A percentile compares a stretch with the other conserved stretches of the same genome.
phyloP scores from a whole-genome alignment of 768 basidiomycete species.

The Lactifluus echinatus region DNA sequence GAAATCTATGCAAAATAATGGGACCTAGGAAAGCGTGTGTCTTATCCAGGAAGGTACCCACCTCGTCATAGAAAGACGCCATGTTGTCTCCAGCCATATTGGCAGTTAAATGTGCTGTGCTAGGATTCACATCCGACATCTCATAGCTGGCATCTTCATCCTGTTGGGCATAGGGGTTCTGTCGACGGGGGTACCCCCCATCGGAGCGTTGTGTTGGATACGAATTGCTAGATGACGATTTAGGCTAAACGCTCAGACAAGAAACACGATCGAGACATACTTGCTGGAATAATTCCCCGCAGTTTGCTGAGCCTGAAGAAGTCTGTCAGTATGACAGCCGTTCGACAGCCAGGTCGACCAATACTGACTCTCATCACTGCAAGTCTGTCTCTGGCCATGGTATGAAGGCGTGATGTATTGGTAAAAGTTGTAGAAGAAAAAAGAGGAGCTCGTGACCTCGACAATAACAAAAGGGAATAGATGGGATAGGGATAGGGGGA shows the following conservation, averaged over 20 bases:
- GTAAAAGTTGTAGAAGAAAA: not conserved
- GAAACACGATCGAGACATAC: constrained; percentile 30
- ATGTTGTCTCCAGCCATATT: constrained; percentile 41
- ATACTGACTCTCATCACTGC: constrained; percentile 73
- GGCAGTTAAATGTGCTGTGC: constrained; percentile 32
- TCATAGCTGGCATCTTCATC: constrained; percentile 53
- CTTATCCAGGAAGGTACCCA: constrained; percentile 26
- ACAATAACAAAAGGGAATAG: constrained; percentile 18
- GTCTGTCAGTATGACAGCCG: constrained; percentile 1
- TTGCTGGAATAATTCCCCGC: constrained; percentile 40
- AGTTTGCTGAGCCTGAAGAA: constrained; percentile 56
- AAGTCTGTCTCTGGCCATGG: constrained; percentile 85
- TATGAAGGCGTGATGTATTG: constrained; percentile 21
- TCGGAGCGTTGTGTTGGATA: constrained; percentile 16
- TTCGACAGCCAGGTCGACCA: not conserved
- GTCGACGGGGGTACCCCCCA: constrained; percentile 29
- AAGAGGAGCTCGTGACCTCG: not conserved
- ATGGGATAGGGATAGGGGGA: not conserved
- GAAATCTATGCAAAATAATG: constrained; percentile 31
- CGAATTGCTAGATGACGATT: constrained; percentile 6
- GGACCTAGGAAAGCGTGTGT: not conserved
- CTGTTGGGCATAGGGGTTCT: constrained; percentile 62
- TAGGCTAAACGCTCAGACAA: not conserved
- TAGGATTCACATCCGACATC: constrained; percentile 60
- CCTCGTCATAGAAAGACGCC: constrained; percentile 69